Evolutionary conservation across 2,329 filamentous ascomycete genomes (phyloP), one percentile per base, ranked within the genome.

Genomic region (Coccinonectria pachysandricola): DNA sequence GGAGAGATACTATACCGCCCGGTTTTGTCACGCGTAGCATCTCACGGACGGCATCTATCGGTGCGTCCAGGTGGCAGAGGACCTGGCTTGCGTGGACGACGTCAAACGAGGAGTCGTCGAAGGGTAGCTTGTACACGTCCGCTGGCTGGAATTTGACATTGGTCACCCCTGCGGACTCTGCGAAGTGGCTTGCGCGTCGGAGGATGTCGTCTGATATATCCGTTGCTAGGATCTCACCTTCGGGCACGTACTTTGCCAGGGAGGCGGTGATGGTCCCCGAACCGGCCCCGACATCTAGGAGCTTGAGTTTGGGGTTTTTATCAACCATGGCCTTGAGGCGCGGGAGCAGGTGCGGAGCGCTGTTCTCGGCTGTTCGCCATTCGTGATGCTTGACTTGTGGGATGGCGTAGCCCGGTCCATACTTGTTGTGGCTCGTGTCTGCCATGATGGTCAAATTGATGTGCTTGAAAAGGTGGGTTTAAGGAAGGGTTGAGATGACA

Each of bases 201-300:
- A 53, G 42, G 9, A 53, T 51, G 24, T 49, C 46, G 6, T 48
- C 41, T 2, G 49, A 50, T 14, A 52, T 33, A 24, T 52, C 49
- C 3, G 47, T 50, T 1, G 49, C 49, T 1, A 34, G 47, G 2
- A 62, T 46, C 6, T 42, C 34, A n/a, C 62, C 62, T 5, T 55
- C 23, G 3, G 52, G 49, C 3, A 58, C 57, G 31, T 55, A 49
- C 17, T 50, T 48, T 21, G 54, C 55, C 20, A 68, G 44, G 6
- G 55, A 59, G 0, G 50, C 47, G 4, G 63, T 61, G 39, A 69
- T 67, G 15, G 59, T 64, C 3, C 63, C 64, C 1, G 65, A 60
- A 0, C 64, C 64, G 29, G 62, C 62, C 21, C 64, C 64, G 7
- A 66, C 53, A 26, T 68, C 64, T 19, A 68, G 53, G 12, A 68